Percentiles rank a stretch among this genome's conserved stretches.
phyloP scores from a whole-genome alignment of 345 rosid species.

The Psidium friedrichsthalianum region DNA sequence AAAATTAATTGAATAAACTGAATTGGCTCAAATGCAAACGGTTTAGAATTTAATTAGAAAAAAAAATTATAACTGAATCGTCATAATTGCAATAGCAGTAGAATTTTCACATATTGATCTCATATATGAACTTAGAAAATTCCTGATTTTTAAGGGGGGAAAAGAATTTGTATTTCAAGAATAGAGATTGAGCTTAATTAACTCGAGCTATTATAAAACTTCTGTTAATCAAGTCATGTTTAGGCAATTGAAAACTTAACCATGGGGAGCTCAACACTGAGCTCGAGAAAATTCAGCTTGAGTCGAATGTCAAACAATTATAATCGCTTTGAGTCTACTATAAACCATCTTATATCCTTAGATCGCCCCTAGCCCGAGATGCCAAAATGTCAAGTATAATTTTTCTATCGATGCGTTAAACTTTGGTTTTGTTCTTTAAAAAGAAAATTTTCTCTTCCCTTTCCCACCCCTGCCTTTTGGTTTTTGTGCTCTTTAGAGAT shows the following conservation, averaged over 20 bases:
- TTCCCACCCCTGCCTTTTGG: not conserved
- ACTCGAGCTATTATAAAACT: not conserved
- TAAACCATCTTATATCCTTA: not conserved
- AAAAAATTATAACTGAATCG: too few species aligned
- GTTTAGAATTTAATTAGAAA: too few species aligned
- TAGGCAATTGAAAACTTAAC: not conserved
- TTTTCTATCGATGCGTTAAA: not conserved
- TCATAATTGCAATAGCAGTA: too few species aligned
- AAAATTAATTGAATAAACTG: too few species aligned
- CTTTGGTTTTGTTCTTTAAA: not conserved
- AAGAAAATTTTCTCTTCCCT: not conserved
- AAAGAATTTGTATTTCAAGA: not conserved
- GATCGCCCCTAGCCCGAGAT: not conserved
- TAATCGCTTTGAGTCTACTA: not conserved
- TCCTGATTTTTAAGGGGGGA: not conserved
- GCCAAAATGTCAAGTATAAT: not conserved
- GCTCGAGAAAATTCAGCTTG: not conserved
- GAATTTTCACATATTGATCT: not conserved
- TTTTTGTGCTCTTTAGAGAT: not conserved
- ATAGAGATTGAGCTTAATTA: not conserved
- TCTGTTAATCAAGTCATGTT: not conserved
- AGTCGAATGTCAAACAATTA: not conserved
- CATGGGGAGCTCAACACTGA: not conserved
- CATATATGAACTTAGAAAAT: not conserved
- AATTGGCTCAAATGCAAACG: too few species aligned